A percentile compares a stretch with the other conserved stretches of the same genome.
phyloP scores from a whole-genome alignment of 2,329 filamentous ascomycete species.

The Rachicladosporium sp. region DNA sequence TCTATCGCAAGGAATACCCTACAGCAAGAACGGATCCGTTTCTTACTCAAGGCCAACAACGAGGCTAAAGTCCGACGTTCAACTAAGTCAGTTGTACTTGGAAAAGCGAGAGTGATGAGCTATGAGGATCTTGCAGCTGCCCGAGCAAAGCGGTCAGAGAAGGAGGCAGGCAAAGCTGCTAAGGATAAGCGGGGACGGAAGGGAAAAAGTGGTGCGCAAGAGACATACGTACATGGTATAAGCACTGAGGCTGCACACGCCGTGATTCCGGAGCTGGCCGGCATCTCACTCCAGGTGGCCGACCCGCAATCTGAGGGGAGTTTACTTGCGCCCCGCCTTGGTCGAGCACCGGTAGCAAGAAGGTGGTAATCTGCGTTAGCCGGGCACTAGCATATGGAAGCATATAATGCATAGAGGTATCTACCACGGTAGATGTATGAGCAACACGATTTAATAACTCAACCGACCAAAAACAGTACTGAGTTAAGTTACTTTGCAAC shows the following conservation, averaged over 20 bases:
- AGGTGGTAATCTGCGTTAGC: background rate
- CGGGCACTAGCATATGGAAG: too few relatives aligned
- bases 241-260: background rate
- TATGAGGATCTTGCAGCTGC: conserved; percentile 14
- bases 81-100: conserved; percentile 14
- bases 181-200: background rate
- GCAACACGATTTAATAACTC: too few relatives aligned
- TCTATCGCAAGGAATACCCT: background rate
- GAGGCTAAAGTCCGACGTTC: conserved; percentile 15
- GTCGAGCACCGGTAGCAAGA: background rate
- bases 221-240: background rate
- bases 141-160: conserved; percentile 12
- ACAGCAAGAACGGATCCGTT: background rate
- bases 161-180: conserved; percentile 8
- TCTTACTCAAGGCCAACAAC: conserved; percentile 17
- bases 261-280: background rate
- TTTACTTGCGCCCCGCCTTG: background rate
- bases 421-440: too few relatives aligned
- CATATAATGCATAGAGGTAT: too few relatives aligned
- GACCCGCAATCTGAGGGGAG: background rate
- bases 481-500: too few relatives aligned
- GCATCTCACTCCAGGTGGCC: background rate
- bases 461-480: too few relatives aligned
- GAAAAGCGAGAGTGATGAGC: conserved; percentile 15
- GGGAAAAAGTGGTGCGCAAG: background rate